These are phyloP conservation scores for Pythium insidiosum DNA, from an alignment of 352 stramenopile genomes.

Conservation along the genomic window DNA sequence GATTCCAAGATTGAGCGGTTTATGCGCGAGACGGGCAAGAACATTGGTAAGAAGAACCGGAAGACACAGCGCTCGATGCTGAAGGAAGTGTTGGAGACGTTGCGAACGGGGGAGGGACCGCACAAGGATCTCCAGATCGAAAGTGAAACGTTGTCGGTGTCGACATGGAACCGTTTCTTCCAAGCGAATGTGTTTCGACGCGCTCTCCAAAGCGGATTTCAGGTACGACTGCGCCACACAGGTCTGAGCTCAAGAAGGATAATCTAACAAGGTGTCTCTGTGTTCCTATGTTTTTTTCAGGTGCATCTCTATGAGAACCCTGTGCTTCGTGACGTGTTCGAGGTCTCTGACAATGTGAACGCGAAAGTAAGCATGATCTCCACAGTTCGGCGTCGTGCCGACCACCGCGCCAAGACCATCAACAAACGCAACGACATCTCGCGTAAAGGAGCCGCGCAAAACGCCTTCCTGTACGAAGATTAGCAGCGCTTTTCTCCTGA, in stretches of 20 bases:
- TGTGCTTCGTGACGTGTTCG: constrained; percentile 51
- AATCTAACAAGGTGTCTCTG: too few species aligned
- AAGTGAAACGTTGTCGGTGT: constrained; percentile 38
- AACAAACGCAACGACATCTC: constrained; percentile 47
- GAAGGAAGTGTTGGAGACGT: constrained; percentile 61
- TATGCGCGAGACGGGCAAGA: constrained; percentile 62
- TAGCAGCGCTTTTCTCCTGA: too few species aligned
- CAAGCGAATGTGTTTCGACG: constrained; percentile 53
- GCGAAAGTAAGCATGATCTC: constrained; percentile 39
- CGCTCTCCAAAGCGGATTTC: constrained; percentile 42
- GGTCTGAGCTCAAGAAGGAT: too few species aligned
- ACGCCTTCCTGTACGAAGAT: constrained; percentile 63
- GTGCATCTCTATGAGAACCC: constrained; percentile 46
- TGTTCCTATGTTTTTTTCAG: background rate
- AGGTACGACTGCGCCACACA: constrained; percentile 20
- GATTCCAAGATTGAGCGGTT: constrained; percentile 43
- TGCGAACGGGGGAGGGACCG: constrained; percentile 43
- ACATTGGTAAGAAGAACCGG: constrained; percentile 65
- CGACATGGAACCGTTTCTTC: constrained; percentile 58
- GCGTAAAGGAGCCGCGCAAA: constrained; percentile 41
- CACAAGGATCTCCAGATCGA: constrained; percentile 46
- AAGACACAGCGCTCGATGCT: constrained; percentile 54
- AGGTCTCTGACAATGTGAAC: constrained; percentile 39
- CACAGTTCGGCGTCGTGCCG: constrained; percentile 34
- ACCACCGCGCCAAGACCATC: constrained; percentile 38